Percentiles rank a stretch among this genome's conserved stretches.
Conservation (phyloP, 1,284 basidiomycete genomes). For the Cerrena zonata region DNA sequence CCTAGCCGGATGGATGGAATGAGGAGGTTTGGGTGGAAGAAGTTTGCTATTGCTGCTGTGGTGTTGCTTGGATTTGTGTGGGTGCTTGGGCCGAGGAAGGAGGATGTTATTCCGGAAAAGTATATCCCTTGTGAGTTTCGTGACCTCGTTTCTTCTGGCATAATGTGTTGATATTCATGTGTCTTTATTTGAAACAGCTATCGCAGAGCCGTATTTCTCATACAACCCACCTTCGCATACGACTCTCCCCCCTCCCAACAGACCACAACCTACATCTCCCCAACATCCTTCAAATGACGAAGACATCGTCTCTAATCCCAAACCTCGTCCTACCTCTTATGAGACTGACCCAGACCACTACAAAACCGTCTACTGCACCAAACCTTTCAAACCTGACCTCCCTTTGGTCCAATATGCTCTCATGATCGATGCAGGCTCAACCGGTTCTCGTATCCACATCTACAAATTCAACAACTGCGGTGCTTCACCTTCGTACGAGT, state of each 20-base stretch:
- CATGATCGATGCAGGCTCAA: conserved; percentile 97
- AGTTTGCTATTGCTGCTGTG: conserved; percentile 51
- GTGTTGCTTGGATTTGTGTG: conserved; percentile 56
- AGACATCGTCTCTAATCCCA: conserved; percentile 15
- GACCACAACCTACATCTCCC: conserved; percentile 1
- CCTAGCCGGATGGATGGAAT: conserved; percentile 29
- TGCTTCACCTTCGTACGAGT: conserved; percentile 76
- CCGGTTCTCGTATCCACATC: conserved; percentile 93
- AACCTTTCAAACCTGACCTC: conserved; percentile 41
- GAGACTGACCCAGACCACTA: conserved; percentile 60
- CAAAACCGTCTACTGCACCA: conserved; percentile 63
- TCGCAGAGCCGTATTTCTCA: conserved; percentile 9
- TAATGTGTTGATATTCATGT: conserved; percentile 4
- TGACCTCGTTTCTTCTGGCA: background rate
- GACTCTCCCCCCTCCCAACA: conserved; percentile 13
- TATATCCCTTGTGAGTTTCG: conserved; percentile 24
- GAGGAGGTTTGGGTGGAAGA: conserved; percentile 56
- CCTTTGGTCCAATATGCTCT: conserved; percentile 86
- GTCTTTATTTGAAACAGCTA: conserved; percentile 17
- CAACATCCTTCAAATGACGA: conserved; percentile 18
- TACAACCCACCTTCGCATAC: conserved; percentile 6
- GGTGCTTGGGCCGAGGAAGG: conserved; percentile 53
- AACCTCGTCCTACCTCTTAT: conserved; percentile 41
- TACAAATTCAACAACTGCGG: conserved; percentile 96
- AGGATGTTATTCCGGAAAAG: conserved; percentile 22